These are phyloP conservation scores for Borealophlyctis nickersoniae DNA, from an alignment of 192 early-diverging fungal species.

Conservation along the genomic window DNA sequence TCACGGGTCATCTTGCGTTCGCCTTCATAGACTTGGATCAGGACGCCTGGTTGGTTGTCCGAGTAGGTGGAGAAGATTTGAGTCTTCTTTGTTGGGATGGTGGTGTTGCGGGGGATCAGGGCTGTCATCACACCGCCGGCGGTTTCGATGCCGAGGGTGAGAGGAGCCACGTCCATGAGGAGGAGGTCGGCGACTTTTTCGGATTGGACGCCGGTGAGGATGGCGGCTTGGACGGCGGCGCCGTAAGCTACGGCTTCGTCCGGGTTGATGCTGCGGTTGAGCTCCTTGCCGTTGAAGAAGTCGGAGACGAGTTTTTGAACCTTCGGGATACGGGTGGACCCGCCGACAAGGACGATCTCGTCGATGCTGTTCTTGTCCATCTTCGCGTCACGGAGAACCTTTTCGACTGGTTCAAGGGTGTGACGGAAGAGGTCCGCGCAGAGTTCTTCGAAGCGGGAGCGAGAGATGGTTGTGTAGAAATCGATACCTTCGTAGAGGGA, in stretches of 20 bases:
- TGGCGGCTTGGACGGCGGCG: slow-evolving; percentile 97
- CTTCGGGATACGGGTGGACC: slow-evolving; percentile 99
- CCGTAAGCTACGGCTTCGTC: slow-evolving; percentile 99
- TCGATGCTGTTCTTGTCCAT: slow-evolving; percentile 86
- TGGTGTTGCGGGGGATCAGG: slow-evolving; percentile 97
- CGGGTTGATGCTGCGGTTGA: slow-evolving; percentile 98
- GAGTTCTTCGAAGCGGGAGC: slow-evolving; percentile 98
- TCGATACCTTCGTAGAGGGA: slow-evolving; percentile 96
- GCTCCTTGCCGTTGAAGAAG: slow-evolving; percentile 99
- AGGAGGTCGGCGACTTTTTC: slow-evolving; percentile 97
- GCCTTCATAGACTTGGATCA: slow-evolving; percentile 97
- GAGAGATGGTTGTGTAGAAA: slow-evolving; percentile 97
- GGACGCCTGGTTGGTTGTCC: slow-evolving; percentile 98
- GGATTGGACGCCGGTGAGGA: slow-evolving; percentile 92
- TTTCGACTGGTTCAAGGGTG: slow-evolving; percentile 94
- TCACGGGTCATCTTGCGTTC: slow-evolving; percentile 96
- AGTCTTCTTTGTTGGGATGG: slow-evolving; percentile 96
- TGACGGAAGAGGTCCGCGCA: slow-evolving; percentile 94
- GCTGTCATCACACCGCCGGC: slow-evolving; percentile 98
- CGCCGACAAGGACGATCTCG: slow-evolving; percentile 97
- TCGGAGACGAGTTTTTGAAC: slow-evolving; percentile 96
- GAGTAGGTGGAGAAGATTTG: slow-evolving; percentile 97
- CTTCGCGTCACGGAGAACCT: slow-evolving; percentile 95
- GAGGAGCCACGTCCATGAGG: slow-evolving; percentile 92
- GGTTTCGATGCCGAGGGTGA: slow-evolving; percentile 97